These are phyloP conservation scores for Suillus occidentalis DNA, from an alignment of 768 basidiomycete species.

Conservation along the genomic window DNA sequence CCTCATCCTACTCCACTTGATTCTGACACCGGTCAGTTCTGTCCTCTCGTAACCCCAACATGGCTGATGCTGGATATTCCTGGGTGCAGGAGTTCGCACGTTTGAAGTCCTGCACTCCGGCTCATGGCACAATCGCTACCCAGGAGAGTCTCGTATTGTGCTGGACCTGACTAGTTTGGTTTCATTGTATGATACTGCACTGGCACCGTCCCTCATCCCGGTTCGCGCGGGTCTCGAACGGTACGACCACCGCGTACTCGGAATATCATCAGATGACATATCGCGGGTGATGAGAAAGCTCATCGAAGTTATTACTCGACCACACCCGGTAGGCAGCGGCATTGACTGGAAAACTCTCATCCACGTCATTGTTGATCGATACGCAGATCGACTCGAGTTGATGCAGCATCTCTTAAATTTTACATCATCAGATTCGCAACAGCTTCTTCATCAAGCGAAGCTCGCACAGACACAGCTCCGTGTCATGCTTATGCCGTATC, in stretches of 20 bases:
- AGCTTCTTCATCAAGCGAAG: conserved; percentile 9
- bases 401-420: conserved; percentile 37
- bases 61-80: background rate
- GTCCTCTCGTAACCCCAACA: too few relatives aligned
- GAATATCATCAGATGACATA: conserved; percentile 16
- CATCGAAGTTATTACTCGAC: conserved; percentile 2
- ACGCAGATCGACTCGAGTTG: conserved; percentile 42
- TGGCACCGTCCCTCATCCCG: conserved; percentile 18
- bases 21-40: background rate
- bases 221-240: conserved; percentile 18
- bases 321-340: conserved; percentile 24
- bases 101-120: conserved; percentile 21
- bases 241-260: conserved; percentile 19
- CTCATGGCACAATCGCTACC: conserved; percentile 26
- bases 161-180: conserved; percentile 24
- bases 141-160: conserved; percentile 26
- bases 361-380: conserved; percentile 40
- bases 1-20: background rate
- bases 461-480: conserved; percentile 21
- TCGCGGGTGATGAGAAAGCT: conserved; percentile 10
- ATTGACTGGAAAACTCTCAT: conserved; percentile 45
- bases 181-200: conserved; percentile 28
- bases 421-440: conserved; percentile 12
- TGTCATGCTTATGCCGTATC: conserved; percentile 16
- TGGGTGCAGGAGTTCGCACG: background rate